Percentiles rank a stretch among this genome's conserved stretches.
Conservation (phyloP, 2,329 filamentous ascomycete genomes). For the Diaporthe vaccinii region DNA sequence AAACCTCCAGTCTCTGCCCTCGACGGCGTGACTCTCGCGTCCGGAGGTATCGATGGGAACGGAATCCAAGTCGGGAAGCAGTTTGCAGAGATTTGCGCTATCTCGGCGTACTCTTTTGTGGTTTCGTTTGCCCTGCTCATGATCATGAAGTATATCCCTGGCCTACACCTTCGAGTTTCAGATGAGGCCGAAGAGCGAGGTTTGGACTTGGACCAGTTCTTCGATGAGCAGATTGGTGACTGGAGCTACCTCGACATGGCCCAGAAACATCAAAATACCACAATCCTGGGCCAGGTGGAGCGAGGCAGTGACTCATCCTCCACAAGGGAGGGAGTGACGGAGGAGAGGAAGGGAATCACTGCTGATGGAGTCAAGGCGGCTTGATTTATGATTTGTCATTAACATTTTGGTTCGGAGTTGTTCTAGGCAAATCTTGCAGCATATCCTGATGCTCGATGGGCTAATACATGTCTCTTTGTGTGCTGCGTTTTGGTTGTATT, state of each 20-base stretch:
- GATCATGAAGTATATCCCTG: slow-evolving; percentile 69
- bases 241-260: slow-evolving; percentile 47
- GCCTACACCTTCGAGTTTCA: slow-evolving; percentile 65
- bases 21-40: slow-evolving; percentile 61
- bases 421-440: too few species aligned
- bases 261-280: slow-evolving; percentile 38
- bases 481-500: neutral
- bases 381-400: neutral
- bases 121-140: slow-evolving; percentile 66
- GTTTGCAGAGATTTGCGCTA: slow-evolving; percentile 68
- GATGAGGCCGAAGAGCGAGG: slow-evolving; percentile 69
- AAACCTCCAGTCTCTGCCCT: slow-evolving; percentile 59
- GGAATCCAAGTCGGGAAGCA: slow-evolving; percentile 69
- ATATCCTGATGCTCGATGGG: neutral
- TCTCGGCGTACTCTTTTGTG: slow-evolving; percentile 67
- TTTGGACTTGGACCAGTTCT: slow-evolving; percentile 64
- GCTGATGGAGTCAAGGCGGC: neutral
- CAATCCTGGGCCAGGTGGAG: slow-evolving; percentile 21
- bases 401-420: neutral
- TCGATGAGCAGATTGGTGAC: slow-evolving; percentile 56
- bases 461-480: neutral
- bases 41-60: slow-evolving; percentile 63
- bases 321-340: neutral
- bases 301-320: slow-evolving; percentile 27
- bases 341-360: slow-evolving; percentile 16